Evolutionary conservation across 1,284 basidiomycete genomes (phyloP), one percentile per base, ranked within the genome.

Genomic region (Pseudozyma sp.): DNA sequence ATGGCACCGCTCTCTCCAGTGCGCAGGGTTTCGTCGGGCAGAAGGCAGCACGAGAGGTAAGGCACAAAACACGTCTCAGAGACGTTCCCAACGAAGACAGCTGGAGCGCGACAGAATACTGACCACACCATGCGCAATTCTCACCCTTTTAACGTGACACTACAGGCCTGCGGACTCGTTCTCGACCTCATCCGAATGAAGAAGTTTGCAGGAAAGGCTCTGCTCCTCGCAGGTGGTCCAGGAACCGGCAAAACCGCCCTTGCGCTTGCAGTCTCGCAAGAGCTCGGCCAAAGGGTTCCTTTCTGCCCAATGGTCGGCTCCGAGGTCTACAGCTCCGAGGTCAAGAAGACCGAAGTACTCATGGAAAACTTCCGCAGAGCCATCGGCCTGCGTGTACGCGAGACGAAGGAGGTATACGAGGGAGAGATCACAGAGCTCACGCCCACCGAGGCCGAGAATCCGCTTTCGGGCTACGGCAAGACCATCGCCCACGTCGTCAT

Each of bases 341-440:
- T 99, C 59, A 99, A 98, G 87, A 99, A 99, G 89, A 99, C 96
- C 0, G 96, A 99, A 85, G 95, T 98, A 3, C 87, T 99, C n/a
- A 94, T 94, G 65, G 95, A 97, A 85, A 90, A 91, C 54, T 99
- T 99, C 86, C 88, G 96, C 62, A 87, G 96, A 75, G 95, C 97
- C 10, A 99, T 99, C 67, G 96, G 97, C 10, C 54, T 84, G 44
- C 81, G 82, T 33, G 80, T 84, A 29, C 72, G 81, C 54, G 96
- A 99, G 86, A 97, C 94, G 3, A 99, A 99, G 85, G 94, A 97
- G 83, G 94, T 99, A 9, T 99, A 96, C 86, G 96, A 99, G 85
- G 96, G 96, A 65, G 97, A 99, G 86, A 92, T 99, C 35, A 98
- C 95, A 8, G 96, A 99, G 84, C 87, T 99, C 67, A 97, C 96